A percentile compares a stretch with the other conserved stretches of the same genome.
These are phyloP conservation scores for Fusarium irregulare DNA, from an alignment of 2,329 filamentous ascomycete genomes.

Conservation along the genomic window DNA sequence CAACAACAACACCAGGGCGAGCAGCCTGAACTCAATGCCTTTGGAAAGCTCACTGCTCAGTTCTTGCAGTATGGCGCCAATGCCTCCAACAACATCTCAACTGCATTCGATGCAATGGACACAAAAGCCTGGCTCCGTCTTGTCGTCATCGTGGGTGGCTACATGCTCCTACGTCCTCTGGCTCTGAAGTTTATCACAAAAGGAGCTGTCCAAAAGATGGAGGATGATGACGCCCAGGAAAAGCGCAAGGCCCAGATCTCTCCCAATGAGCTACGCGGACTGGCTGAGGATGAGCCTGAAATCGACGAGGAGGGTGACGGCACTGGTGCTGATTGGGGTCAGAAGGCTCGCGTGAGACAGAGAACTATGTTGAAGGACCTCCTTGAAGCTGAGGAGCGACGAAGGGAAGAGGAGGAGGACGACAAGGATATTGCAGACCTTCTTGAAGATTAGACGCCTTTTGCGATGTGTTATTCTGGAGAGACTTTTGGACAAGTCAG, in stretches of 20 bases:
- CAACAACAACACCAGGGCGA: conserved; percentile 44
- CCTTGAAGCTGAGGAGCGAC: conserved; percentile 71
- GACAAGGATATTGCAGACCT: conserved; percentile 82
- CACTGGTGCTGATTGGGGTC: conserved; percentile 71
- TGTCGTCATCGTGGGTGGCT: conserved; percentile 76
- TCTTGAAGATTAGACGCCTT: conserved; percentile 62
- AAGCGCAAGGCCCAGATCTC: conserved; percentile 69
- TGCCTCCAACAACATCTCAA: conserved; percentile 60
- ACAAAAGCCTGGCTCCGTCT: conserved; percentile 73
- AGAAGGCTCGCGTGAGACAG: conserved; percentile 76
- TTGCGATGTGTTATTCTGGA: neutral
- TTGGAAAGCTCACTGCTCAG: conserved; percentile 50
- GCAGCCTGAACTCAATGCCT: conserved; percentile 47
- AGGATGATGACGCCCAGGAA: conserved; percentile 64
- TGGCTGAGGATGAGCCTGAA: conserved; percentile 64
- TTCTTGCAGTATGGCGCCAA: conserved; percentile 53
- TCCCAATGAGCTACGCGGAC: conserved; percentile 72
- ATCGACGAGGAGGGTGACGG: conserved; percentile 59
- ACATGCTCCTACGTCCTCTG: conserved; percentile 79
- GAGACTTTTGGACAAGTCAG: conserved; percentile 1
- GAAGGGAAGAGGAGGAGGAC: conserved; percentile 71
- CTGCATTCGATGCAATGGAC: conserved; percentile 63
- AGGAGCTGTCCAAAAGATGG: conserved; percentile 72
- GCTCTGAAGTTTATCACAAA: conserved; percentile 74
- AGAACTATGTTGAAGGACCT: conserved; percentile 73